Percentiles rank a stretch among this genome's conserved stretches.
Conservation (phyloP, 179 eudicot genomes). For the Dionaea muscipula region DNA sequence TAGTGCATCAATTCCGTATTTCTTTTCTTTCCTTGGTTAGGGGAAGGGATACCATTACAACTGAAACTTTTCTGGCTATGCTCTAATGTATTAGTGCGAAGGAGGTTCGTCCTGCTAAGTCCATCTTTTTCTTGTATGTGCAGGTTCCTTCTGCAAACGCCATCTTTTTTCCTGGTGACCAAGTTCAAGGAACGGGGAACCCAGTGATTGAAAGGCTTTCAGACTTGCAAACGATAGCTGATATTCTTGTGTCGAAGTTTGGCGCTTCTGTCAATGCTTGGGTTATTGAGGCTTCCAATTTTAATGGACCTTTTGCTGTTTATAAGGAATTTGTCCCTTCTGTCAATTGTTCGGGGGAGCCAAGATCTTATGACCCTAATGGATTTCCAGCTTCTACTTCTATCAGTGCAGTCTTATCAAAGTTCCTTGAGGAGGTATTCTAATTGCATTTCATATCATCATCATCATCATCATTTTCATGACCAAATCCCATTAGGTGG, state of each 20-base stretch:
- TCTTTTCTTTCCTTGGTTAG: no score
- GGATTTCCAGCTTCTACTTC: slow-evolving; percentile 76
- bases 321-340: slow-evolving; percentile 59
- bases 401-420: slow-evolving; percentile 35
- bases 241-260: slow-evolving; percentile 62
- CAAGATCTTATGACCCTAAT: slow-evolving; percentile 40
- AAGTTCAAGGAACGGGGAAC: slow-evolving; percentile 67
- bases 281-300: slow-evolving; percentile 77
- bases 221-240: slow-evolving; percentile 48
- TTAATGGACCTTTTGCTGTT: slow-evolving; percentile 78
- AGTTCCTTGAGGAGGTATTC: slow-evolving; percentile 49
- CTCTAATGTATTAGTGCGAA: no score
- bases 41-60: no score
- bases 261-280: slow-evolving; percentile 59
- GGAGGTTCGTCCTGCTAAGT: not conserved
- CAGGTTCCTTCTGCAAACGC: slow-evolving; percentile 81
- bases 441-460: slow-evolving; percentile 3
- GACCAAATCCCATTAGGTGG: no score
- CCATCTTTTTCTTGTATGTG: not conserved
- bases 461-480: no score
- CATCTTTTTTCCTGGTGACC: slow-evolving; percentile 73
- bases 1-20: no score
- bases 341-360: slow-evolving; percentile 59
- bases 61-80: no score
- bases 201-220: slow-evolving; percentile 73